phyloP scores from a whole-genome alignment of 176 grass and related monocot species.

The Phragmites australis region DNA sequence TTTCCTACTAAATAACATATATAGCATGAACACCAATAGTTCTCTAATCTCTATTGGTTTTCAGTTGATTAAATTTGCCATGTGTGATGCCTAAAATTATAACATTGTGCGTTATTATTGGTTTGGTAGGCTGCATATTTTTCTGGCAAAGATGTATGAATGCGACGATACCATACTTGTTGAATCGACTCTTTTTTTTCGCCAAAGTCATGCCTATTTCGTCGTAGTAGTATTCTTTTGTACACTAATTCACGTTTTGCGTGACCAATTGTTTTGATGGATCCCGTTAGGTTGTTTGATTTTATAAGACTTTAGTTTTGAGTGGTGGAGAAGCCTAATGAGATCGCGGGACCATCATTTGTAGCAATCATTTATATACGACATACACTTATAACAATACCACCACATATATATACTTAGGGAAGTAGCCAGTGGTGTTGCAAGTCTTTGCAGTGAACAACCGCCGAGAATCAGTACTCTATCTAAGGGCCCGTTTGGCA shows the following conservation, averaged over 20 bases:
- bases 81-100: neutral
- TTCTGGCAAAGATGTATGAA: neutral
- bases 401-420: neutral
- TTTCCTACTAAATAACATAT: neutral
- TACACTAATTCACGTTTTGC: neutral
- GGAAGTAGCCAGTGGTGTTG: neutral
- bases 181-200: neutral
- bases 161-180: neutral
- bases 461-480: too few relatives aligned
- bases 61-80: neutral
- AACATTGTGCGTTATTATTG: too few relatives aligned
- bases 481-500: too few relatives aligned
- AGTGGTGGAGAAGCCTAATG: neutral
- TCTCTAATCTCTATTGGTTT: neutral
- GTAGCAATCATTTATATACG: neutral
- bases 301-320: conserved; percentile 8
- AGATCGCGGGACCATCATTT: neutral
- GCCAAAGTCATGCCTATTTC: neutral
- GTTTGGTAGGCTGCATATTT: too few relatives aligned
- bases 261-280: neutral
- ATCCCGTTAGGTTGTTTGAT: neutral
- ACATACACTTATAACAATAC: neutral
- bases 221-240: neutral
- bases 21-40: neutral
- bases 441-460: neutral